phyloP scores from a whole-genome alignment of 257 asterid genomes.

The Scutellaria barbata region DNA sequence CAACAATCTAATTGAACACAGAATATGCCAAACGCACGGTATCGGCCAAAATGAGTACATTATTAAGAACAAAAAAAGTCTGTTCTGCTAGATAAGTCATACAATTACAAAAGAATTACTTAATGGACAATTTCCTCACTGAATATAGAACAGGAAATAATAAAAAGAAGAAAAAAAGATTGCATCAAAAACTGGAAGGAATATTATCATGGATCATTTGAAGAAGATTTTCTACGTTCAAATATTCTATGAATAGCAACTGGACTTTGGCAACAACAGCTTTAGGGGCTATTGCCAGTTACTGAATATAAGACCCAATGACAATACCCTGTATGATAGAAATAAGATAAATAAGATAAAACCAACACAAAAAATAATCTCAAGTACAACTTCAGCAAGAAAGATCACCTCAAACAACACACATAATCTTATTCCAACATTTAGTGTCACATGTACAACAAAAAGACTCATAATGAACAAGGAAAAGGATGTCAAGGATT shows the following conservation, averaged over 20 bases:
- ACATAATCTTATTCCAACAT: constrained; percentile 80
- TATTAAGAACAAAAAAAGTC: constrained; percentile 13
- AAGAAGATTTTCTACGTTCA: constrained; percentile 86
- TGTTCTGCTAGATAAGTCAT: not conserved
- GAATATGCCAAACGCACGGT: constrained; percentile 17
- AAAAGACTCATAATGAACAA: constrained; percentile 75
- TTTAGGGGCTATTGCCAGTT: constrained; percentile 75
- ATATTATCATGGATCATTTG: constrained; percentile 86
- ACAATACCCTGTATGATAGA: constrained; percentile 62
- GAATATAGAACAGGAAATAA: constrained; percentile 9
- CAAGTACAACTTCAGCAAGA: constrained; percentile 31
- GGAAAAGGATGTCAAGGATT: constrained; percentile 83
- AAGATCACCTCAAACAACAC: constrained; percentile 73
- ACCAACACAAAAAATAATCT: constrained; percentile 21
- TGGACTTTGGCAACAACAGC: constrained; percentile 76
- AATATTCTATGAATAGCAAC: constrained; percentile 74
- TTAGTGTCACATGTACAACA: constrained; percentile 61
- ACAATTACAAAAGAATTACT: constrained; percentile 18
- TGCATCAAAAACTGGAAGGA: constrained; percentile 70
- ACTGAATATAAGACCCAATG: constrained; percentile 71
- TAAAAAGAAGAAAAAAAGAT: not conserved
- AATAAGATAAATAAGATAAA: constrained; percentile 32
- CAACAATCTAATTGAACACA: constrained; percentile 9
- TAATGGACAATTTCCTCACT: constrained; percentile 8
- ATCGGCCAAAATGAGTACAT: not conserved